A percentile compares a stretch with the other conserved stretches of the same genome.
Conservation (phyloP, 208 protist genomes). For the Spongospora subterranea region DNA sequence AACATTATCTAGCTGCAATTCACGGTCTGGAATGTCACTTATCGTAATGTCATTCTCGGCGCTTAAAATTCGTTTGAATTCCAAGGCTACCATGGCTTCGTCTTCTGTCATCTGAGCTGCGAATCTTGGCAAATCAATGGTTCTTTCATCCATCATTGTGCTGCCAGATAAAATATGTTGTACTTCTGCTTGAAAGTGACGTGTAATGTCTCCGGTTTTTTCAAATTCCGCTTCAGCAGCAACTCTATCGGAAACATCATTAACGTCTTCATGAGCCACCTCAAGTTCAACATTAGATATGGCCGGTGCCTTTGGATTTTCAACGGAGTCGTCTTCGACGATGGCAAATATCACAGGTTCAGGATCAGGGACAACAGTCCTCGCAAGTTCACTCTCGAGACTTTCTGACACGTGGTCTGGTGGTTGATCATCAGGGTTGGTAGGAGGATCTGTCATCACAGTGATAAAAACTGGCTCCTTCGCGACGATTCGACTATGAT, state of each 20-base stretch:
- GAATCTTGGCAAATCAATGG: background rate
- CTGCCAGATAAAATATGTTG: background rate
- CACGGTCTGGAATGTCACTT: background rate
- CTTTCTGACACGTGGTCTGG: background rate
- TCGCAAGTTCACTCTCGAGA: background rate
- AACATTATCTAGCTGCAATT: background rate
- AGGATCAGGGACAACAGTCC: background rate
- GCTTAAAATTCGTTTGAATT: conserved; percentile 38
- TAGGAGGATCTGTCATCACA: background rate
- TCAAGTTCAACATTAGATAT: background rate
- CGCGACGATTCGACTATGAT: background rate
- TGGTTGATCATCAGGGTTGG: background rate
- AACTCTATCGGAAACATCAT: too few species aligned
- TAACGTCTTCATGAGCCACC: background rate
- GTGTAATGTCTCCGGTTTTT: background rate
- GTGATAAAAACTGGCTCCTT: background rate
- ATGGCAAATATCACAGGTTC: background rate
- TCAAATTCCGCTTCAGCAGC: background rate
- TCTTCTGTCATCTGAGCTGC: background rate
- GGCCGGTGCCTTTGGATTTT: background rate
- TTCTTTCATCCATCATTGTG: background rate
- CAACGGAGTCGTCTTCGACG: background rate
- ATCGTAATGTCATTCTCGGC: background rate
- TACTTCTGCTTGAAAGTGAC: background rate
- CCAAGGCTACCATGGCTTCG: background rate